Base-by-base conservation (phyloP, 2,329 filamentous ascomycete genomes). In the Penicillium sp. region DNA sequence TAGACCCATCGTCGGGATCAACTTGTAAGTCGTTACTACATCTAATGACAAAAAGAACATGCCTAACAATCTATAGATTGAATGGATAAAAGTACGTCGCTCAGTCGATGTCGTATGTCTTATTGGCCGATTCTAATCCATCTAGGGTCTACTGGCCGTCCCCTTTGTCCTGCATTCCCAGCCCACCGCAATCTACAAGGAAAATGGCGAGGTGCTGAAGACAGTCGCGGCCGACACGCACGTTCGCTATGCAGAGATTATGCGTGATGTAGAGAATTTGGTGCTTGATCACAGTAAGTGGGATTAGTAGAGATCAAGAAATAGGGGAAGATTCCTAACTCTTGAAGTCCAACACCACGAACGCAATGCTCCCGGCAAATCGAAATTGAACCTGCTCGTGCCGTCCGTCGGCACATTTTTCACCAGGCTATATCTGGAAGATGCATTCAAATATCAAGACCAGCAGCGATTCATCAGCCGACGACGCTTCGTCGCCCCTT, bases 131-230 rank as follows among this genome's bases (percentile, higher is more conserved):
- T 32, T 46, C 61, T 68, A 68, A 60, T 57, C 50, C 49, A 42
- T 32, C 9, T 50, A 77, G 73, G 90, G 88, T 38, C 83, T 97
- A 4, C 80, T 97, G 13, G 94, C 94, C 1, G 93, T 97, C 0
- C 94, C 94, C 0, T 99, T 99, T 70, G 93, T 99, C 38, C 84
- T 99, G 51, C 91, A 96, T 72, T 97, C 93, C 1, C 92, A 97
- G 70, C 94, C 94, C 4, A 95, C 91, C 1, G 91, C 91, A 21
- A 85, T 91, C 40, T 91, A 93, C 66, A 87, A 92, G 60, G 80
- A 83, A 54, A 81, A 85, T 64, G 84, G 84, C 57, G 79, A 82
- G 52, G 69, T 80, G 52, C 82, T 93, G 48, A 78, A 82, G 42
- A 82, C 86, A 55, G 91, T 93, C 79, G 89, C 90, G 5, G 83